Base-by-base conservation (phyloP, 495 filamentous ascomycete species). In the Ramalina intermedia region DNA sequence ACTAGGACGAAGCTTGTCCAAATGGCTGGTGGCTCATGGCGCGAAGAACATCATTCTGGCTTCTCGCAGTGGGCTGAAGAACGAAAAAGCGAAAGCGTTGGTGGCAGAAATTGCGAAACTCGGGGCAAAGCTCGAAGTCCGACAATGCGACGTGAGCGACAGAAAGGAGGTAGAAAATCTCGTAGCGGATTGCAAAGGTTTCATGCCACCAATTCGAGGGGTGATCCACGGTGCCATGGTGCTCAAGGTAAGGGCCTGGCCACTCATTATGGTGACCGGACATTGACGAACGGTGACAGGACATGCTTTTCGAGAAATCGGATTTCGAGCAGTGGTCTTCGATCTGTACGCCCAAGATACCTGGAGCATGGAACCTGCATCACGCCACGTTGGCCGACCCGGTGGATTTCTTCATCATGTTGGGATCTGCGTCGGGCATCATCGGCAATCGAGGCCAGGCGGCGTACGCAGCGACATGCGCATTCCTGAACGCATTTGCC, bases 151-250 rank as follows among this genome's bases (percentile, higher is more conserved):
- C 50, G 58, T 72, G 23, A 45, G 53, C 4, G 49, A 62, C n/a
- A 49, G 52, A 12, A 46, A 50, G 0, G 52, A 66, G 12, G 49
- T 73, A 1, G n/a, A 49, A 2, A 36, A 37, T 0, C 53, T 55
- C 0, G 49, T 64, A 0, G 18, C 17, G 4, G 43, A 47, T 6
- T 48, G 40, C 26, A 24, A 26, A 4, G 24, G 37, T 9, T 39
- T 8, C 5, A 51, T 56, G 59, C 62, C 63, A 5, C 64, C 57
- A 7, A 63, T 70, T n/a, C 52, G 51, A 7, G 66, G 68, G 16
- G 43, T 59, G n/a, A 66, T 69, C 7, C 65, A 69, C 44, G 61
- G 53, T 0, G 59, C 64, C 0, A 66, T 70, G 66, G 62, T 65
- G 37, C 51, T 65, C 1, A 56, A 48, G 55, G 55, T 69, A 36